Percentiles rank a stretch among this genome's conserved stretches.
Evolutionary conservation across 352 stramenopile genomes (phyloP).

Genomic region (Pythium volutum): DNA sequence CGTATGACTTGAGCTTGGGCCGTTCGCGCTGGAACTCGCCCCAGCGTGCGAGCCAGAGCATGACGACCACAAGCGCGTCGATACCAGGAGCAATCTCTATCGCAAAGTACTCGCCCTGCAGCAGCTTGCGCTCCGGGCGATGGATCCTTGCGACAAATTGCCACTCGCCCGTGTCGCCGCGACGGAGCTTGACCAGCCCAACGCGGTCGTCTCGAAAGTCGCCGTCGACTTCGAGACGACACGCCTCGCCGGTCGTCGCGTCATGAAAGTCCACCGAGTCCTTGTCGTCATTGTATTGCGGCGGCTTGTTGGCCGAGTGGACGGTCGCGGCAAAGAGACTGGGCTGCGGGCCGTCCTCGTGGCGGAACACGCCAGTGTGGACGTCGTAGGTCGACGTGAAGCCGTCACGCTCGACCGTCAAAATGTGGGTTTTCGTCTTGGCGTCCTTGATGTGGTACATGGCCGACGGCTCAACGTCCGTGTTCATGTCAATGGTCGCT

Average conservation of each 20-base stretch:
- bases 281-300: neutral
- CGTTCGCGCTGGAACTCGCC: constrained; percentile 4
- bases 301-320: neutral
- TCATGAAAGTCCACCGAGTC: neutral
- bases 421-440: neutral
- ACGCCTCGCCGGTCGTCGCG: neutral
- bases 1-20: constrained; percentile 8
- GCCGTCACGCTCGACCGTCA: constrained; percentile 5
- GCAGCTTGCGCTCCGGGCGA: neutral
- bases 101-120: neutral
- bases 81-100: constrained; percentile 11
- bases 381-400: neutral
- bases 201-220: neutral
- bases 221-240: neutral
- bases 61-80: neutral
- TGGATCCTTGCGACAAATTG: constrained; percentile 3
- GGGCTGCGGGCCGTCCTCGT: constrained; percentile 7
- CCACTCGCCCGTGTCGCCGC: neutral
- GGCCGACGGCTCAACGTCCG: constrained; percentile 3
- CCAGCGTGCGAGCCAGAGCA: constrained; percentile 13
- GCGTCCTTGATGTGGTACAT: neutral
- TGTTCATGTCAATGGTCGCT: constrained; percentile 4
- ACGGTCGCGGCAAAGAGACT: neutral
- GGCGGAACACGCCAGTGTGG: constrained; percentile 3
- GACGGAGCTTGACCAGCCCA: neutral